Evolutionary conservation across 805 yeast genomes (phyloP).

Genomic region (Teunomyces aglyptinius): DNA sequence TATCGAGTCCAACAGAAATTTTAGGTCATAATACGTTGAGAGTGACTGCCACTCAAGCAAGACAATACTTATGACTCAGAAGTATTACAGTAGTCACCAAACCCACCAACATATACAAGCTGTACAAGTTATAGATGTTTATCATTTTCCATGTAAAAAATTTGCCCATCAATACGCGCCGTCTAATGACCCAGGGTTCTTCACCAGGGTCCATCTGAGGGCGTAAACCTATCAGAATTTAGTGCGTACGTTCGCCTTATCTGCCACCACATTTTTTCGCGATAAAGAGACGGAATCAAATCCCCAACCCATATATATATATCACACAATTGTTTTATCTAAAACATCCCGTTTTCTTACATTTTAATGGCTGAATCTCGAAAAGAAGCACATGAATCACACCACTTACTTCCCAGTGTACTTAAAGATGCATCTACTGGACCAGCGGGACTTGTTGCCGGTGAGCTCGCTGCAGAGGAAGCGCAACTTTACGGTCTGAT

Average conservation of each 20-base stretch:
- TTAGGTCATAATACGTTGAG: no score
- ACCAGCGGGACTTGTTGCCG: slow-evolving; percentile 33
- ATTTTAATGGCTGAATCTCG: not conserved
- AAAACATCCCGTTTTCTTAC: not conserved
- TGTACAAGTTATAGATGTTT: no score
- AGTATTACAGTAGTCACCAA: no score
- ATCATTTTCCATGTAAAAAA: no score
- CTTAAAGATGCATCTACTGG: slow-evolving; percentile 33
- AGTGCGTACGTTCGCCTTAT: not conserved
- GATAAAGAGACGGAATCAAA: not conserved
- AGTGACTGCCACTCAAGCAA: no score
- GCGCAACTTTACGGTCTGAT: slow-evolving; percentile 8
- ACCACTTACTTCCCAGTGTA: slow-evolving; percentile 11
- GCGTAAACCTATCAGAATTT: no score
- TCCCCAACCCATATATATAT: not conserved
- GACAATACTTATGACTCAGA: no score
- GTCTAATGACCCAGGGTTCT: no score
- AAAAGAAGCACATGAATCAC: not conserved
- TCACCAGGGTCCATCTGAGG: no score
- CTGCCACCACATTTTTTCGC: not conserved
- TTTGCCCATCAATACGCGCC: no score
- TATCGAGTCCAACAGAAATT: no score
- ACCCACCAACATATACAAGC: no score
- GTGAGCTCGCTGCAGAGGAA: slow-evolving; percentile 37
- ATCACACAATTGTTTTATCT: not conserved